Percentiles rank a stretch among this genome's conserved stretches.
These are phyloP conservation scores for Xylaria longipes DNA, from an alignment of 495 filamentous ascomycete species.

Conservation along the genomic window DNA sequence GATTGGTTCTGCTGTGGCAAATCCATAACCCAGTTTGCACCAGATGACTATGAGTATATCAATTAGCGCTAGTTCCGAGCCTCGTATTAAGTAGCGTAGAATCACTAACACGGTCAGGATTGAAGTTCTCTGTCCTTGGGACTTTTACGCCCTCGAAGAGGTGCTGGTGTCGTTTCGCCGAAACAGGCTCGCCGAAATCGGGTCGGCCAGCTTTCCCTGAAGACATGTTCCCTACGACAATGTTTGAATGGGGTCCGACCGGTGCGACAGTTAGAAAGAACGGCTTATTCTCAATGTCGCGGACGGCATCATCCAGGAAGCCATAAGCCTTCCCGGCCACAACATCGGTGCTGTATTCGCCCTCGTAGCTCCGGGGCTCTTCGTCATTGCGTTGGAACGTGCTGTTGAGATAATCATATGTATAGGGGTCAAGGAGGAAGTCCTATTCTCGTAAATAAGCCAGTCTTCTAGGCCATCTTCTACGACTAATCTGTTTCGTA, in stretches of 20 bases:
- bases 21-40: conserved; percentile 63
- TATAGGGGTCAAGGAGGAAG: conserved; percentile 71
- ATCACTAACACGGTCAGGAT: conserved; percentile 52
- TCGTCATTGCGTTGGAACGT: conserved; percentile 67
- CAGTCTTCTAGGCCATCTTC: not conserved
- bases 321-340: conserved; percentile 66
- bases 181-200: conserved; percentile 56
- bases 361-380: conserved; percentile 59
- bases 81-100: not conserved
- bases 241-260: conserved; percentile 67
- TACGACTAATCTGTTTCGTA: not conserved
- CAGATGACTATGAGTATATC: conserved; percentile 44
- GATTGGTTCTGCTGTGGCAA: conserved; percentile 60
- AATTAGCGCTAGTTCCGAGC: conserved; percentile 20
- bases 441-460: conserved; percentile 42
- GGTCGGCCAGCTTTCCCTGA: not conserved
- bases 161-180: conserved; percentile 48
- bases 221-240: conserved; percentile 42
- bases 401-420: conserved; percentile 69
- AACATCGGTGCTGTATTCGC: conserved; percentile 65
- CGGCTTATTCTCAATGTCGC: conserved; percentile 51
- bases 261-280: conserved; percentile 70
- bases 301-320: conserved; percentile 64
- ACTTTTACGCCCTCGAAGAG: conserved; percentile 54
- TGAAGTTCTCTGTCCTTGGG: conserved; percentile 55